Evolutionary conservation across 208 protist genomes (phyloP), one percentile per base, ranked within the genome.

Genomic region (Leishmania aethiopica): DNA sequence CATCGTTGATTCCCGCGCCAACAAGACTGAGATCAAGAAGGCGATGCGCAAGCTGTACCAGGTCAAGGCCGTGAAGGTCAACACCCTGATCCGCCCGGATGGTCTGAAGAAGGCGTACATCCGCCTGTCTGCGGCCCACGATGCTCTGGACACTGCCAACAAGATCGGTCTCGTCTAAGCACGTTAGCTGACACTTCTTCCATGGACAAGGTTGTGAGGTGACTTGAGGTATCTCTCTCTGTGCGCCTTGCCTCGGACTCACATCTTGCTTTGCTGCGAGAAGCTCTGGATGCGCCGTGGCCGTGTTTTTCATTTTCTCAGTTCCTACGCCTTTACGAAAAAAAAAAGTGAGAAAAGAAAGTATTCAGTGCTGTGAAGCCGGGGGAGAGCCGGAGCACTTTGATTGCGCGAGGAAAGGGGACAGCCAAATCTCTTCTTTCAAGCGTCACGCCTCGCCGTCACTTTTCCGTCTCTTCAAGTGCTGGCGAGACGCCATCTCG

Each of bases 61-160:
- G 78, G 96, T 99, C 86, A 97, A 99, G 89, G 93, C 94, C 71
- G 91, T 94, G 53, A 99, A 99, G 91, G 96, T 99, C 57, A 99
- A 99, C 97, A 99, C 99, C 77, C 94, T 99, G 62, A 99, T 99
- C 88, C 97, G 97, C 57, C 98, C 99, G 32, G 97, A 99, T 76
- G 99, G 99, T 55, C 81, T 97, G 57, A 99, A 99, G 98, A 99
- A 99, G 98, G 99, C 99, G 71, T 99, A 99, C 94, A 98, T 99
- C 80, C 94, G 96, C 75, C 94, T 99, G 37, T 91, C 94, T 45
- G 87, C 92, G 75, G 95, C 98, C 57, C 84, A 97, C 81, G 99
- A 99, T 83, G 99, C 99, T 35, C 94, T 99, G 40, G 99, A 99
- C 70, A 98, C 99, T 85, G 99, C 99, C 83, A 99, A 98, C 98